Conservation (phyloP, 2,329 filamentous ascomycete genomes). For the Fusarium luffae region DNA sequence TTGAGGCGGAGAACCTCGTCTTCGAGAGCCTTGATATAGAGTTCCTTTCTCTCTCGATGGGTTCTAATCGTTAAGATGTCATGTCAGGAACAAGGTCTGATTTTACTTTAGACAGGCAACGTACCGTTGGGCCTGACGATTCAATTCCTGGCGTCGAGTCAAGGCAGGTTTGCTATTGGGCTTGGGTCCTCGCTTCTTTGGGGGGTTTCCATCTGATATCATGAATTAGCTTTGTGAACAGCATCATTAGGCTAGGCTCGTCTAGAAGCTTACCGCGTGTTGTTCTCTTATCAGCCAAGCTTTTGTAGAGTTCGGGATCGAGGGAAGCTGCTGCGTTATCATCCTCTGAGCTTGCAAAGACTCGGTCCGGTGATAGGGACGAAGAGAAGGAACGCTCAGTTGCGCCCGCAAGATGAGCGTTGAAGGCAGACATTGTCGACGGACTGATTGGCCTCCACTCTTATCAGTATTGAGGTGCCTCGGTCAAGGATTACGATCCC, state of each 20-base stretch:
- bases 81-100: slow-evolving; percentile 17
- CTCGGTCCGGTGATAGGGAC: slow-evolving; percentile 58
- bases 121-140: slow-evolving; percentile 94
- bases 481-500: not conserved
- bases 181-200: slow-evolving; percentile 93
- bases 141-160: slow-evolving; percentile 91
- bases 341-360: slow-evolving; percentile 44
- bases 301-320: slow-evolving; percentile 73
- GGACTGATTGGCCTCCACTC: not conserved
- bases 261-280: slow-evolving; percentile 71
- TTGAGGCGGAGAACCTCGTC: slow-evolving; percentile 90
- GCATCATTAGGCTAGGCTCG: not conserved
- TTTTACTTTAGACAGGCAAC: slow-evolving; percentile 15
- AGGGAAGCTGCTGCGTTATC: slow-evolving; percentile 58
- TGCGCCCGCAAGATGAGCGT: slow-evolving; percentile 31
- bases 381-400: slow-evolving; percentile 56
- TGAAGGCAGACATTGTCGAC: slow-evolving; percentile 38
- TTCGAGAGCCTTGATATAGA: slow-evolving; percentile 94
- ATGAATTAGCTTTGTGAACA: slow-evolving; percentile 21
- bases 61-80: slow-evolving; percentile 69
- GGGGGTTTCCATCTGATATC: slow-evolving; percentile 79
- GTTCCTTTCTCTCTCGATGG: slow-evolving; percentile 94
- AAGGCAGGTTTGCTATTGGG: slow-evolving; percentile 95
- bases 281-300: slow-evolving; percentile 76
- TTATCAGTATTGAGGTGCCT: not conserved